Evolutionary conservation across 2,329 filamentous ascomycete species (phyloP), one percentile per base, ranked within the genome.

Genomic region (Aspergillus ochraceoroseus): DNA sequence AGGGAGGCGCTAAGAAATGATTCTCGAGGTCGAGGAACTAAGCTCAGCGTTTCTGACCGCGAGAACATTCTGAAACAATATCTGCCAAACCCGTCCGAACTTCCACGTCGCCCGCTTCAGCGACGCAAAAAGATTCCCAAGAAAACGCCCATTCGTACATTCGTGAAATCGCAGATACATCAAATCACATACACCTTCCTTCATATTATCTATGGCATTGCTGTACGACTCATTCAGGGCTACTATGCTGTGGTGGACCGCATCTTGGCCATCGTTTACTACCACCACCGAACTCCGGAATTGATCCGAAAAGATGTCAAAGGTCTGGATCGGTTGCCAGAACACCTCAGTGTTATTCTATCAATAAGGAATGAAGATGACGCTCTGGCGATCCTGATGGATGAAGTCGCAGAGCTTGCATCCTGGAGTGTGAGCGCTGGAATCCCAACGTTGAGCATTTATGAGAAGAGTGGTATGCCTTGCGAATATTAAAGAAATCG

Each of bases 251-350:
- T 94, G 34, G 73, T 80, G 52, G 85, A 92, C 62, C 82, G 85
- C 44, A 70, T 90, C 49, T 78, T 87, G 38, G 85, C 87, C 7
- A 77, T 96, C 46, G 73, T 94, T 39, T 89, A 90, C 64, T 92
- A 98, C 70, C 94, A 98, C 68, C 92, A 98, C 65, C 85, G 87
- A 37, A 94, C 90, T 0, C 92, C 92, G 5, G 87, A 94, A 61
- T 80, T 95, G 59, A 95, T 98, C 53, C 81, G 83, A 57, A 82
- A 84, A 57, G 92, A 98, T 67, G 83, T 96, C 17, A 80, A 80
- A 62, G 74, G 76, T 7, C 66, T 98, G 42, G 75, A 73, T 43
- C 80, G 83, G 54, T 67, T 94, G 45, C 92, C 92, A 2, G 78
- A 84, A 51, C 92, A 98, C 60, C 65, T 98, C 35, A 95, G 88